These are phyloP conservation scores for Curvularia sp. DNA, from an alignment of 2,329 filamentous ascomycete species.

Conservation along the genomic window DNA sequence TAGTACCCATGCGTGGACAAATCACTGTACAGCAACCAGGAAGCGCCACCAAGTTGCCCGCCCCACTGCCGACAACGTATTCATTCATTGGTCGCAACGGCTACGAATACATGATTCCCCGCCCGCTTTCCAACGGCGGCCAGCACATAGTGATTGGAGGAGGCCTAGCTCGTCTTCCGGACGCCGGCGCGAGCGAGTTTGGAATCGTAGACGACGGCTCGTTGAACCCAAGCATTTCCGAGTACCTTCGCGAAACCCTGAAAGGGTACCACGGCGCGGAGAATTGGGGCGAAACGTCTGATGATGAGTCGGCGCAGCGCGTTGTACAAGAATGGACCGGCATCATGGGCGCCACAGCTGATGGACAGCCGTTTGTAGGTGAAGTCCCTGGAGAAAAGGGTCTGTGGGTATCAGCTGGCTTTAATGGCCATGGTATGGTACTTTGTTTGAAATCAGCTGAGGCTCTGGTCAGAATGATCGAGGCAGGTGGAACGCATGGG, in stretches of 20 bases:
- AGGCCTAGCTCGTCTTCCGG: conserved; percentile 55
- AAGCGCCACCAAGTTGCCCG: conserved; percentile 47
- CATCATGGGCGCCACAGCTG: conserved; percentile 61
- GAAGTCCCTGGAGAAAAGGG: conserved; percentile 53
- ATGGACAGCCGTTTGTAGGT: conserved; percentile 59
- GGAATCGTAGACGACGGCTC: conserved; percentile 65
- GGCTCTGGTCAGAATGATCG: conserved; percentile 64
- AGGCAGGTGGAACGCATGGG: conserved; percentile 39
- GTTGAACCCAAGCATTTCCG: conserved; percentile 60
- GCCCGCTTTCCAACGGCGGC: conserved; percentile 49
- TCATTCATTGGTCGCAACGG: conserved; percentile 67
- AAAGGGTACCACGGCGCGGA: conserved; percentile 60
- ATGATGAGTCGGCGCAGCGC: conserved; percentile 27
- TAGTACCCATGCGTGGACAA: conserved; percentile 53
- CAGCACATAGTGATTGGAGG: conserved; percentile 70
- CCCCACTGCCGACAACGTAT: conserved; percentile 61
- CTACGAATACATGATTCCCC: conserved; percentile 72
- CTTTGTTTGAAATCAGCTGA: conserved; percentile 66
- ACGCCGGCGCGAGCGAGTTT: conserved; percentile 58
- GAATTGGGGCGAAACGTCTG: conserved; percentile 47
- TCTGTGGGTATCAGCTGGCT: conserved; percentile 65
- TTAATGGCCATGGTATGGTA: conserved; percentile 73
- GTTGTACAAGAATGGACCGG: conserved; percentile 56
- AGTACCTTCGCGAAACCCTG: conserved; percentile 56
- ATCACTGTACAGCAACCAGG: conserved; percentile 50